Evolutionary conservation across 306 rosid genomes (phyloP), one percentile per base, ranked within the genome.

Genomic region (Acmispon strigosus): DNA sequence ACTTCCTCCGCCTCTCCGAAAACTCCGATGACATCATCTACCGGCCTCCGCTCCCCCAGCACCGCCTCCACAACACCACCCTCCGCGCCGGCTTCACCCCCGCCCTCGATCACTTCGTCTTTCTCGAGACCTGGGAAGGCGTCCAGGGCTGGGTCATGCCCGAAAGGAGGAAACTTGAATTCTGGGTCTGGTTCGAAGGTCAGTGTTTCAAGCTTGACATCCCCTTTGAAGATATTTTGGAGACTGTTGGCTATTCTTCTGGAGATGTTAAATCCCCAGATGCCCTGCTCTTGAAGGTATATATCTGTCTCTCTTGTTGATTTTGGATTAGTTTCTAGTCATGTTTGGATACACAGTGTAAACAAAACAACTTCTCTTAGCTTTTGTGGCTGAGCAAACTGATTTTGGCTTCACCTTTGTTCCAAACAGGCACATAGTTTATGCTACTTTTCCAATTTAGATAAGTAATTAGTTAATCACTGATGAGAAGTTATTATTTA

Each of bases 61-160:
- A 80, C 73, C 83, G 92, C n/a, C 61, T 85, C 13, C 69, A 84
- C 0, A 72, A 62, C 53, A 82, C 85, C 7, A 37, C 36, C 36
- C 76, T 90, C 70, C 75, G 84, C 16, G 94, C 80, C 41, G 98
- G 98, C 3, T 80, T 86, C 57, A 10, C 45, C 20, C 7, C 42
- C 17, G 90, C 71, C 1, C 70, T 13, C 4, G 59, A 81, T 19
- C 41, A 81, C 41, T 72, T 93, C 92, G 62, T 80, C 2, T 81
- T 83, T 16, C 52, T 90, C 58, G 85, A 87, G 39, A 56, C 92
- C 0, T 94, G 94, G 98, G 81, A 87, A 10, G 81, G 79, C 5
- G 92, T 87, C 2, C 44, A 76, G 19, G 87, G 75, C 2, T 90
- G 94, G 96, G 74, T 86, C 56, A 82, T 94, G 87, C 95, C 96